Conservation (phyloP, 1,284 basidiomycete genomes). For the Mrakiaceae sp. region DNA sequence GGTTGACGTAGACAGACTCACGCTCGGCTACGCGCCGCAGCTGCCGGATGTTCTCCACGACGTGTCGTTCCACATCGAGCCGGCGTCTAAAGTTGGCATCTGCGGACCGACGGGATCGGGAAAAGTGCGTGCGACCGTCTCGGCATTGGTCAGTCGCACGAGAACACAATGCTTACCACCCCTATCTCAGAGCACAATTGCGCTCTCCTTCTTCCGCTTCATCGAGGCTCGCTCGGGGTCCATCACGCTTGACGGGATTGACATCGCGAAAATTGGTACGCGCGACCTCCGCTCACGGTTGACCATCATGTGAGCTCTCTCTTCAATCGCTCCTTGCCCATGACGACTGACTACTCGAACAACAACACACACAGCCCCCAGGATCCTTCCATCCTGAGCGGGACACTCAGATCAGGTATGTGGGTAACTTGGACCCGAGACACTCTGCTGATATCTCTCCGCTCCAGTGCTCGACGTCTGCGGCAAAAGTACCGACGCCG, state of each 20-base stretch:
- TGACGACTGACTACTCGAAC: not conserved
- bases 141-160: not conserved
- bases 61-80: constrained; percentile 48
- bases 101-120: constrained; percentile 60
- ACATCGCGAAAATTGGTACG: constrained; percentile 44
- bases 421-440: constrained; percentile 24
- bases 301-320: constrained; percentile 43
- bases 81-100: constrained; percentile 67
- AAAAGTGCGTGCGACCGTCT: constrained; percentile 18
- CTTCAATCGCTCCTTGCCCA: not conserved
- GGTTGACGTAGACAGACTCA: constrained; percentile 51
- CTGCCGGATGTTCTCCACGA: constrained; percentile 60
- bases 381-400: constrained; percentile 8
- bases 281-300: constrained; percentile 48
- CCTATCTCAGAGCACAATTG: constrained; percentile 41
- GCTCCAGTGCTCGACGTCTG: constrained; percentile 23
- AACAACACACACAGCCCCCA: constrained; percentile 27
- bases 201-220: constrained; percentile 57
- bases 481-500: constrained; percentile 34
- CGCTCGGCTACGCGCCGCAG: constrained; percentile 55
- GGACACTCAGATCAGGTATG: not conserved
- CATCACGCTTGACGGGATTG: constrained; percentile 58
- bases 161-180: constrained; percentile 40
- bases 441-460: not conserved
- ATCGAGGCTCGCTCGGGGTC: constrained; percentile 51